phyloP scores from a whole-genome alignment of 2,329 filamentous ascomycete genomes.

The Neopestalotiopsis rosae region DNA sequence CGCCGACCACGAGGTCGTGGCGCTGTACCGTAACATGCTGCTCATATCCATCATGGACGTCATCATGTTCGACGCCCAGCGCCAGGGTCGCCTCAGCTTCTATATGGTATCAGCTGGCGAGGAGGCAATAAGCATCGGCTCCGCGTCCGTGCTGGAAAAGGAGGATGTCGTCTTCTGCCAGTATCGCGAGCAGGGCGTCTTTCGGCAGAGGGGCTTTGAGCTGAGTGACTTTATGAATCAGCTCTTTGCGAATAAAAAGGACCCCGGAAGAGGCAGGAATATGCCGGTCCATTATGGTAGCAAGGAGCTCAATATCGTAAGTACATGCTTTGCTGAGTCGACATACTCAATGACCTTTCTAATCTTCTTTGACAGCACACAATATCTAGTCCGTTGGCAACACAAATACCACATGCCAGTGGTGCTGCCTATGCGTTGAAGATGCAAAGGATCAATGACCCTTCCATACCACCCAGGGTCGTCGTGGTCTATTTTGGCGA shows the following conservation, averaged over 20 bases:
- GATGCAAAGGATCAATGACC: slow-evolving; percentile 76
- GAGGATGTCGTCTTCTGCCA: slow-evolving; percentile 92
- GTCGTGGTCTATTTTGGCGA: slow-evolving; percentile 90
- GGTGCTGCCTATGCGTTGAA: slow-evolving; percentile 90
- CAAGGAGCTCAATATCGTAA: slow-evolving; percentile 79
- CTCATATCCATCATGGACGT: slow-evolving; percentile 86
- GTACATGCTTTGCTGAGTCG: slow-evolving; percentile 32
- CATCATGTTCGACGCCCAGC: slow-evolving; percentile 97
- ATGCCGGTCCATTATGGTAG: slow-evolving; percentile 98
- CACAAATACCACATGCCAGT: slow-evolving; percentile 86
- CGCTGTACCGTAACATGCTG: slow-evolving; percentile 70
- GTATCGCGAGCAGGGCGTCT: slow-evolving; percentile 92
- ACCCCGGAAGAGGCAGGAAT: slow-evolving; percentile 82
- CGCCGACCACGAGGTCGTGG: slow-evolving; percentile 63
- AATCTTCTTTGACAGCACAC: slow-evolving; percentile 66
- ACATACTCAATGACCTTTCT: not conserved
- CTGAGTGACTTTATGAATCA: slow-evolving; percentile 94
- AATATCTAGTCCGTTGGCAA: slow-evolving; percentile 84
- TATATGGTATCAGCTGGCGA: slow-evolving; percentile 98
- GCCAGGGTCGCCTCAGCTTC: slow-evolving; percentile 92
- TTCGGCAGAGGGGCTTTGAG: slow-evolving; percentile 86
- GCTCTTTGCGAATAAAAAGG: slow-evolving; percentile 85
- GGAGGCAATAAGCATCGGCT: slow-evolving; percentile 91
- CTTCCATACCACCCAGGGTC: slow-evolving; percentile 69
- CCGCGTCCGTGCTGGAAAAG: slow-evolving; percentile 80